phyloP scores from a whole-genome alignment of 129 eudicot genomes.

The Flaveria trinervia region DNA sequence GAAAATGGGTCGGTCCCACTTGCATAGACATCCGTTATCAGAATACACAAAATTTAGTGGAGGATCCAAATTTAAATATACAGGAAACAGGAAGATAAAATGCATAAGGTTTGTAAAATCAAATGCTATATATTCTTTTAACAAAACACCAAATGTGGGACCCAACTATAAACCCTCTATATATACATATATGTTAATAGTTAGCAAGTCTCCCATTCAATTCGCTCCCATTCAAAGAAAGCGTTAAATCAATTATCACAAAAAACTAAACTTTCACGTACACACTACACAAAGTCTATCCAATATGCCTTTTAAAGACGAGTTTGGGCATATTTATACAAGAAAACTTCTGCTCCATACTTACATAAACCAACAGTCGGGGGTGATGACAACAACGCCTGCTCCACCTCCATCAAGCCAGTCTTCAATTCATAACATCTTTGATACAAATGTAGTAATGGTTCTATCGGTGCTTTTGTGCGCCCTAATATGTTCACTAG shows the following conservation, averaged over 20 bases:
- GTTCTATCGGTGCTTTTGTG: conserved; percentile 77
- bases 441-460: conserved; percentile 88
- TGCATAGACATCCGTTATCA: conserved; percentile 28
- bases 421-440: conserved; percentile 43
- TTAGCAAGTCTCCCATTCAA: not conserved
- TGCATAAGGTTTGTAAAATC: conserved; percentile 22
- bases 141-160: not conserved
- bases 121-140: conserved; percentile 8
- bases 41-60: conserved; percentile 28
- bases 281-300: conserved; percentile 23
- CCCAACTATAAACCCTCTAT: conserved; percentile 3
- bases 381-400: not conserved
- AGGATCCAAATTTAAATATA: conserved; percentile 18
- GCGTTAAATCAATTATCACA: not conserved
- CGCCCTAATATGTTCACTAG: conserved; percentile 82
- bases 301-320: not conserved
- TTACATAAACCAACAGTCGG: not conserved
- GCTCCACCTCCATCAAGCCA: conserved; percentile 38
- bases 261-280: not conserved
- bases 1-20: conserved; percentile 43
- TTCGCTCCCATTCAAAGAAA: not conserved
- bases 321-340: conserved; percentile 11
- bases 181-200: not conserved
- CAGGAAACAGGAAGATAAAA: not conserved
- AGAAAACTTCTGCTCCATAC: conserved; percentile 46